These are phyloP conservation scores for Globomyces pollinis-pini DNA, from an alignment of 192 early-diverging fungal species.

Conservation along the genomic window DNA sequence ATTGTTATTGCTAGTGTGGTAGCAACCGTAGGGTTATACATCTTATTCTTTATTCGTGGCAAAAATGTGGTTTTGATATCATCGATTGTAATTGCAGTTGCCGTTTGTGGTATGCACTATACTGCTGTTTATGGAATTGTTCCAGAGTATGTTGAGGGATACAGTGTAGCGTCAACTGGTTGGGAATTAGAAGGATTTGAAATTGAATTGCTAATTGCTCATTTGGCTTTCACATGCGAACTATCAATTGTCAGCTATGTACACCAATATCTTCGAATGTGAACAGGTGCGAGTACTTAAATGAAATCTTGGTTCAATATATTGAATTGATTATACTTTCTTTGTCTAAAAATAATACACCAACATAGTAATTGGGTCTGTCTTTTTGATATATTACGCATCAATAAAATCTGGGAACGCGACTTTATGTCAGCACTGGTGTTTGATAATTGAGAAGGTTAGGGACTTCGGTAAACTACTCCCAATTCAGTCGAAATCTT, in stretches of 20 bases:
- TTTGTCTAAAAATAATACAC: too few relatives aligned
- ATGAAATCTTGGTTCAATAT: too few relatives aligned
- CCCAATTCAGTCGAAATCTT: too few relatives aligned
- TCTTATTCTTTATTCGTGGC: conserved; percentile 12
- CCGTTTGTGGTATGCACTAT: conserved; percentile 13
- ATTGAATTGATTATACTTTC: too few relatives aligned
- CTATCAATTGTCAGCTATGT: not conserved
- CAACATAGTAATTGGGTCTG: too few relatives aligned
- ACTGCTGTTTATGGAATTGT: not conserved
- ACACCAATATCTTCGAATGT: not conserved
- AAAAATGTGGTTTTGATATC: not conserved
- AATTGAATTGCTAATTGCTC: not conserved
- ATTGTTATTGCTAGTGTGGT: conserved; percentile 3
- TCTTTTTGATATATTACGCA: too few relatives aligned
- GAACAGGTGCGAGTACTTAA: too few relatives aligned
- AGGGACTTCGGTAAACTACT: too few relatives aligned
- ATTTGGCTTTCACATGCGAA: conserved; percentile 3
- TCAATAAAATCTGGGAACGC: too few relatives aligned
- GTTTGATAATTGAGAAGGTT: too few relatives aligned
- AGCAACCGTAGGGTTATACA: conserved; percentile 10
- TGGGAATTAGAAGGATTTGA: not conserved
- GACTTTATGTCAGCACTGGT: too few relatives aligned
- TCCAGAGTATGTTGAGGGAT: conserved; percentile 1
- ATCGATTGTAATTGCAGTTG: conserved; percentile 10
- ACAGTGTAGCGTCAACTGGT: not conserved